Evolutionary conservation across 1,284 basidiomycete species (phyloP).

Genomic region (Leccinum subrobustum): DNA sequence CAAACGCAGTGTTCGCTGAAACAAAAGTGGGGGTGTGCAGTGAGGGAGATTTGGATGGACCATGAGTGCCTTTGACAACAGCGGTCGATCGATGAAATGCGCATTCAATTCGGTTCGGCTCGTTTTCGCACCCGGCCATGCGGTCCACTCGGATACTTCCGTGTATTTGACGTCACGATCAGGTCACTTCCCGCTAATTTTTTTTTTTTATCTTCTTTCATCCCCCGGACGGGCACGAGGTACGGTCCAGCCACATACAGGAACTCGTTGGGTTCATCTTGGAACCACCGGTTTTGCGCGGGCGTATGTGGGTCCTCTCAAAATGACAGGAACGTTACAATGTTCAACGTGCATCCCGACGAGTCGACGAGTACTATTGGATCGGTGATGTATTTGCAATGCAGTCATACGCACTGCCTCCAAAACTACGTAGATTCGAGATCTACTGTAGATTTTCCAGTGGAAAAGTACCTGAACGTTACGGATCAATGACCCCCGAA

Average conservation of each 20-base stretch:
- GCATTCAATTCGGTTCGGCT: neutral
- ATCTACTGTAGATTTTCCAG: neutral
- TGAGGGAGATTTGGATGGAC: neutral
- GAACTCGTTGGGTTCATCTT: neutral
- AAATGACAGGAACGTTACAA: neutral
- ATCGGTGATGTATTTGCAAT: neutral
- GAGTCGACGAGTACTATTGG: neutral
- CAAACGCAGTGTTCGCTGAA: neutral
- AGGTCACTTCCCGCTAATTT: neutral
- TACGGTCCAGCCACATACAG: neutral
- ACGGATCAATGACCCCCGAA: neutral
- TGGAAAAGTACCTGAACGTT: neutral
- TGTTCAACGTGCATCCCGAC: neutral
- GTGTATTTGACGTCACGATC: neutral
- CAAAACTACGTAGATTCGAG: neutral
- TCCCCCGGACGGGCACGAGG: neutral
- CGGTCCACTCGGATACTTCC: too few relatives aligned
- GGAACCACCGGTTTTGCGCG: neutral
- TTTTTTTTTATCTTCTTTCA: neutral
- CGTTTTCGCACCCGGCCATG: neutral
- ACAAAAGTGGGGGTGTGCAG: neutral
- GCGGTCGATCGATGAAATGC: too few relatives aligned
- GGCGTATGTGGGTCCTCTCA: neutral
- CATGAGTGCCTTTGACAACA: too few relatives aligned
- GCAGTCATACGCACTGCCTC: neutral